Evolutionary conservation across 2,329 filamentous ascomycete genomes (phyloP), one percentile per base, ranked within the genome.

Genomic region (Clarireedia sp.): DNA sequence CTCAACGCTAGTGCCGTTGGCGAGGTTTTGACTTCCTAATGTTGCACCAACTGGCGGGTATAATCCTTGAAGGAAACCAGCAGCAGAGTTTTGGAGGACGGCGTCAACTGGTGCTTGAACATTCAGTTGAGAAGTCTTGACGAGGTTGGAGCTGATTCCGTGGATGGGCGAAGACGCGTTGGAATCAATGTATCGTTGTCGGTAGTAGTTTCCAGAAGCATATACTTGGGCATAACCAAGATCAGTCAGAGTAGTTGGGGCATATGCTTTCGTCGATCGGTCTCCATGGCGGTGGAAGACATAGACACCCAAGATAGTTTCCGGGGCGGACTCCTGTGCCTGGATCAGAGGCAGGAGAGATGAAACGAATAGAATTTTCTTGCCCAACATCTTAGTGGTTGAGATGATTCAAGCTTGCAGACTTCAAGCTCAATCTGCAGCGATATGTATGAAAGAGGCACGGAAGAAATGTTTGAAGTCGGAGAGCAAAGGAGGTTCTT

Each of bases 231-330:
- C 73, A 67, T 91, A 90, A 33, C 91, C 91, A 51, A 96, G 78
- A 57, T 86, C 78, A 12, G 91, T 96, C 68, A 96, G 73, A 62
- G 79, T 78, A 26, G 88, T 82, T 12, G 87, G 86, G 46, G 83
- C 76, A 60, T 82, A 82, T 17, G 81, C 76, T 74, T 95, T 96
- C 60, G 89, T 74, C 0, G 90, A 92, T 55, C 91, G 83, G 71
- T 96, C 91, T 56, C 91, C 91, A 73, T 96, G 91, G 46, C 91
- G 87, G 64, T 89, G 83, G 76, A 95, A 95, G 71, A 96, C 83
- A 71, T 91, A 94, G 46, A 86, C 83, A 51, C 90, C 90, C 16
- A 95, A 77, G 26, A 68, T 60, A 1, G 67, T 69, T 55, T 69
- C 66, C 29, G 66, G 56, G 8, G 64, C 65, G 21, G 67, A 68